phyloP scores from a whole-genome alignment of 2,329 filamentous ascomycete species.

The Botrytis squamosa region DNA sequence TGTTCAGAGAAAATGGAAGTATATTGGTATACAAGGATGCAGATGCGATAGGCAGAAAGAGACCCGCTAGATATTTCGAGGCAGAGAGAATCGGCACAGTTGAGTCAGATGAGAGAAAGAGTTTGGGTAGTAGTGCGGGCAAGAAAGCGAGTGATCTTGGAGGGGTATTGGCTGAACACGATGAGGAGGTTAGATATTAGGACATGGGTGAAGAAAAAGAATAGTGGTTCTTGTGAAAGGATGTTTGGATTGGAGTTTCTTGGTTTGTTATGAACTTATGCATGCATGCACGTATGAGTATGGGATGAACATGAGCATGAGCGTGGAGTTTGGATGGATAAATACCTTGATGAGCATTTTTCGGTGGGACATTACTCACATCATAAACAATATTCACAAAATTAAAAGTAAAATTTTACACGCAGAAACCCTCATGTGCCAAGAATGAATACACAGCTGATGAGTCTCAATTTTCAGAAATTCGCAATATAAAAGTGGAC shows the following conservation, averaged over 20 bases:
- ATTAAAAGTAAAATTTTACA: neutral
- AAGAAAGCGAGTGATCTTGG: neutral
- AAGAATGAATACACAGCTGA: too few relatives aligned
- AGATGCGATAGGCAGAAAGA: slow-evolving; percentile 9
- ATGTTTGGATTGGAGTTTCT: neutral
- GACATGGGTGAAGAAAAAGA: neutral
- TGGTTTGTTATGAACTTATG: neutral
- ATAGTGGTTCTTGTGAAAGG: neutral
- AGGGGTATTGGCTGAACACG: slow-evolving; percentile 10
- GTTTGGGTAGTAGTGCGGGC: neutral
- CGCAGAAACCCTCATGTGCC: neutral
- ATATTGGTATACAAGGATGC: slow-evolving; percentile 7
- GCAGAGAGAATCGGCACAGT: neutral
- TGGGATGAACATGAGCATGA: neutral
- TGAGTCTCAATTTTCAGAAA: neutral
- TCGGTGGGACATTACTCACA: too few relatives aligned
- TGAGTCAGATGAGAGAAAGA: neutral
- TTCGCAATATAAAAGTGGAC: neutral
- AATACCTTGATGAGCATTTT: neutral
- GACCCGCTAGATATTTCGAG: slow-evolving; percentile 16
- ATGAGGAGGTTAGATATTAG: slow-evolving; percentile 7
- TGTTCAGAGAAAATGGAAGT: slow-evolving; percentile 17
- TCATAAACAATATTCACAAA: neutral
- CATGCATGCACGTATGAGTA: neutral
- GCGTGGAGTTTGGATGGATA: neutral